Evolutionary conservation across 2,329 filamentous ascomycete species (phyloP), one percentile per base, ranked within the genome.

Genomic region (Penicillium italicum): DNA sequence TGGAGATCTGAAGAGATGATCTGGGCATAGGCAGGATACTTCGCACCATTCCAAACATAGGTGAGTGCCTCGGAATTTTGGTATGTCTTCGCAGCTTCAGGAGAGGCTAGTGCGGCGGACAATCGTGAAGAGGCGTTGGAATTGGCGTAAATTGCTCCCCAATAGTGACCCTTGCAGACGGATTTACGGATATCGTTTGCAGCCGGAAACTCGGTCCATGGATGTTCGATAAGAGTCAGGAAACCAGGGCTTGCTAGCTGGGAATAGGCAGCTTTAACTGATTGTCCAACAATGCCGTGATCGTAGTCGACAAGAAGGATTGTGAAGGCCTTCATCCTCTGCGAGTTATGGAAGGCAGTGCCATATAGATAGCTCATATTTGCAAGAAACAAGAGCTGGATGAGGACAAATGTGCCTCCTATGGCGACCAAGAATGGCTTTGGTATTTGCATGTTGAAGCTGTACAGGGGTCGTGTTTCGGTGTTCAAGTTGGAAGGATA

Each of bases 1-100:
- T 66, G 60, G 33, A 76, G 58, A 54, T 61, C 64, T n/a, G 64
- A 49, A 14, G 68, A 65, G 10, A 77, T 54, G 10, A 64, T 58
- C 4, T 74, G 68, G 5, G 70, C 59, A 37, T 71, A 65, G 11
- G 69, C 56, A 0, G 74, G 60, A 55, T 77, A 77, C 7, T 69
- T 65, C 5, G 71, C 72, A 50, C 73, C 69, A 57, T 76, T 77
- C 72, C 73, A 76, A 59, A 74, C 62, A 28, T 72, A 75, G 6
- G 65, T 65, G 0, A 77, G 49, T 1, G 71, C 64, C 36, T 69
- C 55, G 12, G 55, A 44, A n/a, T 58, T 52, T 49, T 73, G 59
- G 60, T 74, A 74, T 1, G 50, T 56, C 20, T 59, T 28, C 2
- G 66, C 66, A 12, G 66, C 62, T 20, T 63, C 51, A 11, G 63